A percentile compares a stretch with the other conserved stretches of the same genome.
Evolutionary conservation across 2,329 filamentous ascomycete genomes (phyloP).

Genomic region (Didymella segeticola): DNA sequence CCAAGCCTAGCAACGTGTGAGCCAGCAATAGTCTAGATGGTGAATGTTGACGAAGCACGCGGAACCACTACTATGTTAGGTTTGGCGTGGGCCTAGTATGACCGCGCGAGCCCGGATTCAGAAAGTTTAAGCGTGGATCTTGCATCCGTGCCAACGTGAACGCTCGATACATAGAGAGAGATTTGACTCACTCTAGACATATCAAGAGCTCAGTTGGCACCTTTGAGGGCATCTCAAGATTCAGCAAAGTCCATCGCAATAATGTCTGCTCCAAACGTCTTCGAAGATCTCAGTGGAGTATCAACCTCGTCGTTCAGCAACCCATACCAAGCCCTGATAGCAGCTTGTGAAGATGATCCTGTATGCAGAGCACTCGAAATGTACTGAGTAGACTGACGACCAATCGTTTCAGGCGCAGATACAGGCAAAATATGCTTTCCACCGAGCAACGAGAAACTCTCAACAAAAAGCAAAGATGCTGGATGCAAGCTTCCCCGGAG

Average conservation of each 20-base stretch:
- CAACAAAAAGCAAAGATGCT: conserved; percentile 80
- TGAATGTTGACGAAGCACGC: background rate
- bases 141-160: conserved; percentile 1
- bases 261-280: conserved; percentile 35
- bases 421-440: conserved; percentile 73
- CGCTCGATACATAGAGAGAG: too few relatives aligned
- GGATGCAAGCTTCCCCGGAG: conserved; percentile 68
- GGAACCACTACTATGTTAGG: background rate
- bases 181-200: conserved; percentile 3
- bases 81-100: conserved; percentile 1
- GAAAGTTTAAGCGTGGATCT: conserved; percentile 5
- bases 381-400: background rate
- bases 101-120: background rate
- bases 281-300: conserved; percentile 51
- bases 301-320: conserved; percentile 62
- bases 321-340: conserved; percentile 77
- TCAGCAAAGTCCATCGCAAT: background rate
- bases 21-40: background rate
- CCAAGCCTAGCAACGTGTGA: background rate
- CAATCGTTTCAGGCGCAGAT: conserved; percentile 66
- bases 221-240: background rate
- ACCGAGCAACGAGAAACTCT: conserved; percentile 76
- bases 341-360: conserved; percentile 68
- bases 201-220: background rate
- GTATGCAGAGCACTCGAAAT: conserved; percentile 56